Conservation (phyloP, 768 basidiomycete species). For the Termitomyces sp. region DNA sequence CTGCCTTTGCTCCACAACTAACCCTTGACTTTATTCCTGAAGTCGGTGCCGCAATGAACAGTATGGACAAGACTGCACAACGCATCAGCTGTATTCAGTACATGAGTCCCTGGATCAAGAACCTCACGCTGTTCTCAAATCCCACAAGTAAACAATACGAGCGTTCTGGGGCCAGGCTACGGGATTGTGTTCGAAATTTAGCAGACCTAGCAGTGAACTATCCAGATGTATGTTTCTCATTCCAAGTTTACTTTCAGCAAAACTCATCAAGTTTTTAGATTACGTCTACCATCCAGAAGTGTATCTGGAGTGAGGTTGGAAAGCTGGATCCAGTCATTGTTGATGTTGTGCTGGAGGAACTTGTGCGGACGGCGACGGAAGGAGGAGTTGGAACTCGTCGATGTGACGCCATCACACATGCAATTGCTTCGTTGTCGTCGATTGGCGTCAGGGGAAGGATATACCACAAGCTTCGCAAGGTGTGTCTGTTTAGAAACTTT, state of each 20-base stretch:
- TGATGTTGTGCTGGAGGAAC: constrained; percentile 76
- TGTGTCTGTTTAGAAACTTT: constrained; percentile 24
- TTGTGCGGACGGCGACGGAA: constrained; percentile 81
- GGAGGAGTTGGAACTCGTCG: constrained; percentile 73
- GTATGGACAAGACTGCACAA: constrained; percentile 47
- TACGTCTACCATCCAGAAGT: constrained; percentile 62
- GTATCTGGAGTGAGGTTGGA: constrained; percentile 76
- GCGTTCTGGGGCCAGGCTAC: constrained; percentile 68
- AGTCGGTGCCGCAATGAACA: constrained; percentile 66
- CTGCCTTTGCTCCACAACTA: constrained; percentile 73
- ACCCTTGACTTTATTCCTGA: constrained; percentile 91
- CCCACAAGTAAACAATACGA: constrained; percentile 69
- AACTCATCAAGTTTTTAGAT: constrained; percentile 34
- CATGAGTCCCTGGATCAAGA: constrained; percentile 87
- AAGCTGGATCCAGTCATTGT: constrained; percentile 65
- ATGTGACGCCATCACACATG: constrained; percentile 74
- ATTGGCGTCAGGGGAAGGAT: constrained; percentile 78
- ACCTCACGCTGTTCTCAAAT: constrained; percentile 69
- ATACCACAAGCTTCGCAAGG: constrained; percentile 78
- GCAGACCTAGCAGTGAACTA: constrained; percentile 74
- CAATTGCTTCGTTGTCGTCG: constrained; percentile 71
- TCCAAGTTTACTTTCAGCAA: background rate
- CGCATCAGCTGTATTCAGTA: constrained; percentile 78
- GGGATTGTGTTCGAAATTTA: constrained; percentile 79
- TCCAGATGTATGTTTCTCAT: constrained; percentile 51